These are phyloP conservation scores for Aspergillus novofumigatus DNA, from an alignment of 2,329 filamentous ascomycete species.

Conservation along the genomic window DNA sequence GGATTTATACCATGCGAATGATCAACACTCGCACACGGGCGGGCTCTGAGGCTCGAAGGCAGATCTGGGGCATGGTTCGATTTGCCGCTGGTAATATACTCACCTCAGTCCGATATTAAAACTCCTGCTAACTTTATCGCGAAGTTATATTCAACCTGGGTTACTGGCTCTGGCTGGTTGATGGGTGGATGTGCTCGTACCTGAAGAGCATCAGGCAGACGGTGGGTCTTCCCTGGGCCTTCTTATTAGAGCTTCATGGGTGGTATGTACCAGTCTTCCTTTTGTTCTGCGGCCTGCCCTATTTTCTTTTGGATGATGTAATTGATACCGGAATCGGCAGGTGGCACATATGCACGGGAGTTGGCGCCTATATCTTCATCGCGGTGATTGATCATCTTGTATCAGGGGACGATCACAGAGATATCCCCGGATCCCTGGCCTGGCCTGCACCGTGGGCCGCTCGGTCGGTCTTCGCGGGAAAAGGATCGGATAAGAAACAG, in stretches of 20 bases:
- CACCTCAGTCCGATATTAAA: not conserved
- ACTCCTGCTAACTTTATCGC: not conserved
- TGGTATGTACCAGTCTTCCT: constrained; percentile 24
- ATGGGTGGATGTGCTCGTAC: constrained; percentile 18
- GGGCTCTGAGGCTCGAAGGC: constrained; percentile 6
- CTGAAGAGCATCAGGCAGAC: constrained; percentile 13
- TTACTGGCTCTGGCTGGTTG: constrained; percentile 22
- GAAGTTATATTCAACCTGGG: constrained; percentile 17
- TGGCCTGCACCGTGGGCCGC: constrained; percentile 20
- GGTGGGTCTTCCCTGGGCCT: constrained; percentile 24
- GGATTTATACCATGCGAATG: constrained; percentile 12
- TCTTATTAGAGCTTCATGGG: constrained; percentile 27
- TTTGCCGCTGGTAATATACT: constrained; percentile 14
- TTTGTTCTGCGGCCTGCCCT: too few species aligned
- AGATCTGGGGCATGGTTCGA: constrained; percentile 17
- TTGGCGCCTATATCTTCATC: constrained; percentile 21
- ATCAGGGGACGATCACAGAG: constrained; percentile 7
- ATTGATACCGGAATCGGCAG: not conserved
- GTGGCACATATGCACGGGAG: constrained; percentile 21
- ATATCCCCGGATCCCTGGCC: constrained; percentile 8
- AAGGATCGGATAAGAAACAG: not conserved
- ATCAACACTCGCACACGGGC: constrained; percentile 7
- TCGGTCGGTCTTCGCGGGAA: constrained; percentile 13
- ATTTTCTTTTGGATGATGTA: rapidly evolving
- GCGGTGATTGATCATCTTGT: constrained; percentile 18